Evolutionary conservation across 2,329 filamentous ascomycete genomes (phyloP), one percentile per base, ranked within the genome.

Genomic region (Xylaria multiplex): DNA sequence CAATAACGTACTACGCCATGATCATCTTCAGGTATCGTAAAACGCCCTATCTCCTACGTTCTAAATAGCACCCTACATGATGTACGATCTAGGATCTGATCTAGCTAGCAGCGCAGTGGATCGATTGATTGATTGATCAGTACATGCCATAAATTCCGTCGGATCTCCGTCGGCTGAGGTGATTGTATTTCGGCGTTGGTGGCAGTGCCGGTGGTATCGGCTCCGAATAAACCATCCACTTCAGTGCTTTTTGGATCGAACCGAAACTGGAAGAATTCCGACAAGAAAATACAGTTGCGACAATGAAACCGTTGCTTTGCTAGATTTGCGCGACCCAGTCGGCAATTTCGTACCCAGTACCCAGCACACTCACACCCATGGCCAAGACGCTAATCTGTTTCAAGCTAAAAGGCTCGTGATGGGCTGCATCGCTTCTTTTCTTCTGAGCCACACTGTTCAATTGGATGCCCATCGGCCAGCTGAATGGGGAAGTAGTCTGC

Each of bases 381-480:
- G 30, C 46, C 46, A 35, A 59, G 49, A 46, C 37, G 59, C 60
- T 66, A 69, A 46, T 24, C 53, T 40, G 8, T 24, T 64, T 55
- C 24, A 30, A 52, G 63, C 59, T 55, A 60, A 46, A 46, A 8
- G n/a, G 46, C 52, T 58, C 22, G 19, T 62, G 49, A 59, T 60
- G 35, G 19, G 52, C 61, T 62, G 61, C 56, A 54, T 54, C 62
- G 48, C 48, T 19, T 58, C n/a, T 27, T 22, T 37, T n/a, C 27
- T 60, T 40, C 37, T 64, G 6, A 56, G 55, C 53, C 35, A 55
- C 43, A 45, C 53, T 16, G 6, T 57, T 35, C 48, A 8, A 66
- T 68, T 69, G 66, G 66, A 53, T 46, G 43, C 19, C 30, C 13
- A 6, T 61, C 68, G 68, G 68, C 43, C 61, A 70, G 64, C 68